Evolutionary conservation across 352 stramenopile species (phyloP), one percentile per base, ranked within the genome.

Genomic region (Phytophthora constricta): DNA sequence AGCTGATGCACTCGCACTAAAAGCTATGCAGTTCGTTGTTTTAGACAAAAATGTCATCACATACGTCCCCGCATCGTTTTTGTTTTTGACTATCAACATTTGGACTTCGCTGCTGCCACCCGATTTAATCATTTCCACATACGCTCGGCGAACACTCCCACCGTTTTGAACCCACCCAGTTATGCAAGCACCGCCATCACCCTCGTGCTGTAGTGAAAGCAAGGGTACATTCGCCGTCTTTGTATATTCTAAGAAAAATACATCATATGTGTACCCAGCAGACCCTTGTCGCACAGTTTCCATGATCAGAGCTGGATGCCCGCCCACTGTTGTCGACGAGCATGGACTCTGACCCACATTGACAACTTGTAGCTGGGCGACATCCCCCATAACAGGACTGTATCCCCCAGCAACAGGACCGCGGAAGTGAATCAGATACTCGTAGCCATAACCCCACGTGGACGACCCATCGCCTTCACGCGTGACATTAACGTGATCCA

Each of bases 31-130:
- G 1, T 22, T 27, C 3, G 78, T 89, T 8, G 65, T 62, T 9
- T 65, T 41, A 0, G 80, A 82, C 9, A 51, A 59, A 59, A 92
- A 92, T 7, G 65, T 75, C 3, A 95, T 41, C n/a, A 77, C 81
- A 58, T 85, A 93, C 10, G 63, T 46, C 11, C 58, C 57, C 1
- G 26, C 19, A 3, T 37, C 56, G 2, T 20, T 62, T 1, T 43
- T 46, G 25, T 87, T 62, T 27, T 65, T 45, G 8, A 92, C 58
- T 4, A 68, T 67, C 11, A 95, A 23, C 5, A 58, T 65, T 62
- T 95, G 87, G 2, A 93, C 56, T 56, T 91, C 83, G n/a, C 70
- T 70, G 39, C 84, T 93, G 0, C 87, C 85, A 20, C 87, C 87
- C 33, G 65, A 52, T 0, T 77, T 51, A 16, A 93, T 58, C 5